A percentile compares a stretch with the other conserved stretches of the same genome.
phyloP scores from a whole-genome alignment of 169 alveolate genomes.

The Perkinsus chesapeaki region DNA sequence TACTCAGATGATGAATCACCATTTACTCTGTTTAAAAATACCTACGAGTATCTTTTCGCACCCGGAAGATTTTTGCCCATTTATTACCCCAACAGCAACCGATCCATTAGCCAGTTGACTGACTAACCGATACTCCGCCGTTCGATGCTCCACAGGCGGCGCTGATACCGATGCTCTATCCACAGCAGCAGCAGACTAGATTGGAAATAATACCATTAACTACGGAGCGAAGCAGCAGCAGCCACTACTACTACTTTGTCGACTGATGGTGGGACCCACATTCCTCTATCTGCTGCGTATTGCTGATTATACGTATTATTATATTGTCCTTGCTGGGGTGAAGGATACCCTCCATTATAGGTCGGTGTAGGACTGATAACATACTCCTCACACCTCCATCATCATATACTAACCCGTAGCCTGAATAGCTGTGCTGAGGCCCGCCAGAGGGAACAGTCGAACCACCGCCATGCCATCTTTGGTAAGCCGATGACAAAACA shows the following conservation, averaged over 20 bases:
- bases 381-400: background rate
- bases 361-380: background rate
- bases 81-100: background rate
- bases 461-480: background rate
- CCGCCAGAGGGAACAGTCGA: background rate
- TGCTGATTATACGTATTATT: background rate
- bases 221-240: background rate
- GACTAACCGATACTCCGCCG: background rate
- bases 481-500: background rate
- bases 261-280: background rate
- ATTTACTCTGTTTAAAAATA: background rate
- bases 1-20: background rate
- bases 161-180: background rate
- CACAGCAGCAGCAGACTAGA: background rate
- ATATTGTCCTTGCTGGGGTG: background rate
- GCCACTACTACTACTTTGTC: background rate
- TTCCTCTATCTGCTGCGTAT: background rate
- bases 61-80: background rate
- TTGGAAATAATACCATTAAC: background rate
- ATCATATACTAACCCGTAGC: background rate
- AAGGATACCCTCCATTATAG: background rate
- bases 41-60: background rate
- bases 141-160: background rate
- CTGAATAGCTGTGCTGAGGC: background rate
- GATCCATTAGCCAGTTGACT: background rate